Base-by-base conservation (phyloP, 1,284 basidiomycete species). In the Polyporus tsugae region DNA sequence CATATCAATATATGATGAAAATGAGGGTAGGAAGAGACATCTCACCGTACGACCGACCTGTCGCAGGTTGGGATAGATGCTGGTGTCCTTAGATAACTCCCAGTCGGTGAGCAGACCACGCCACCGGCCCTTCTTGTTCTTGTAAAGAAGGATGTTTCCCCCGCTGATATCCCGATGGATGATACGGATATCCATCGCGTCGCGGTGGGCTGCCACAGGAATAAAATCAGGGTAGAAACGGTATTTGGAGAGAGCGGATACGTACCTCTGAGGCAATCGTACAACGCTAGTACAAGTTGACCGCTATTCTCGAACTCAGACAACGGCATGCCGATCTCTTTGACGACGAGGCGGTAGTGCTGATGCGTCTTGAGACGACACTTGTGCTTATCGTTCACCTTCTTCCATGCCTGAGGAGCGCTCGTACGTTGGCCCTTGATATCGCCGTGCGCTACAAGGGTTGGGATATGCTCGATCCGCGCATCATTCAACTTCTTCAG, bases 391-490 rank as follows among this genome's bases (percentile, higher is more conserved):
- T 49, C 15, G 53, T 52, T 19, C 17, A 11, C 36, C 49, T 63
- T 19, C 6, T 41, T 19, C 63, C 49, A 68, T 4, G 36, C 41
- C 4, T 52, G 36, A 9, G 38, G 35, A 13, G 57, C 46, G 5
- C 13, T 5, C n/a, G 60, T 69, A n/a, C 4, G 6, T 38, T 65
- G 63, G 15, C 36, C 58, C 19, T 53, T 42, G 3, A 73, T 38
- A 42, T 74, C 73, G n/a, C 69, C 70, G 44, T 66, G 69, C 7
- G 57, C 64, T 0, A 60, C 57, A 0, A 74, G 39, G 6, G 64
- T 66, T 0, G 76, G 70, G 22, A 77, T 71, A 39, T 74, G 63
- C 0, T 57, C 63, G 7, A 77, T 73, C 0, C 62, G 39, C 0
- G 64, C 25, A 0, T 38, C 2, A n/a, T 75, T 58, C 2, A 79